phyloP scores from a whole-genome alignment of 176 grass and related monocot species.

The Miscanthus lutarioriparius region DNA sequence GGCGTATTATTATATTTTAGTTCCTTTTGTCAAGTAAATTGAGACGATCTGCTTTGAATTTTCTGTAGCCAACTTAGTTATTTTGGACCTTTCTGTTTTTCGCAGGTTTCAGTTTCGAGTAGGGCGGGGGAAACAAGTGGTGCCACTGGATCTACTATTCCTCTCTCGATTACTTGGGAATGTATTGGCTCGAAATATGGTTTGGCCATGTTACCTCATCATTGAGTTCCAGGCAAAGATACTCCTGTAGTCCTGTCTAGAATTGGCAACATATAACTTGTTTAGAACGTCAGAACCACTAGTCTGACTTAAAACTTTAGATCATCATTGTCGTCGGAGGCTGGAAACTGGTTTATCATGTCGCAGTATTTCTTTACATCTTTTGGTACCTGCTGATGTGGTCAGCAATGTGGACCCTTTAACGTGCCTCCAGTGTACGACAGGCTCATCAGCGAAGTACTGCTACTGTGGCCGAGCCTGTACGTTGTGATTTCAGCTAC shows the following conservation, averaged over 20 bases:
- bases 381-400: background rate
- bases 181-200: background rate
- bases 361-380: background rate
- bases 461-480: background rate
- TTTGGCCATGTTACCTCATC: background rate
- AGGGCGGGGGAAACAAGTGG: background rate
- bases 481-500: background rate
- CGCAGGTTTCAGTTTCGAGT: slow-evolving; percentile 2
- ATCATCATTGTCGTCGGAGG: background rate
- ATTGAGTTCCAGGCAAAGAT: background rate
- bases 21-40: background rate
- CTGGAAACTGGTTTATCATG: background rate
- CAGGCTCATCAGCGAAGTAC: background rate
- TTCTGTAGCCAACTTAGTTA: background rate
- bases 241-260: too few relatives aligned
- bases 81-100: background rate
- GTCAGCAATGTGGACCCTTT: background rate
- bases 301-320: background rate
- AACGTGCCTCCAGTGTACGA: background rate
- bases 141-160: background rate
- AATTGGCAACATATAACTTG: background rate
- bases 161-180: too few relatives aligned
- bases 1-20: background rate
- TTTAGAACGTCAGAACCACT: background rate
- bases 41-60: background rate